A percentile compares a stretch with the other conserved stretches of the same genome.
phyloP scores from a whole-genome alignment of 129 eudicot species.

The Ambrosia trifida region DNA sequence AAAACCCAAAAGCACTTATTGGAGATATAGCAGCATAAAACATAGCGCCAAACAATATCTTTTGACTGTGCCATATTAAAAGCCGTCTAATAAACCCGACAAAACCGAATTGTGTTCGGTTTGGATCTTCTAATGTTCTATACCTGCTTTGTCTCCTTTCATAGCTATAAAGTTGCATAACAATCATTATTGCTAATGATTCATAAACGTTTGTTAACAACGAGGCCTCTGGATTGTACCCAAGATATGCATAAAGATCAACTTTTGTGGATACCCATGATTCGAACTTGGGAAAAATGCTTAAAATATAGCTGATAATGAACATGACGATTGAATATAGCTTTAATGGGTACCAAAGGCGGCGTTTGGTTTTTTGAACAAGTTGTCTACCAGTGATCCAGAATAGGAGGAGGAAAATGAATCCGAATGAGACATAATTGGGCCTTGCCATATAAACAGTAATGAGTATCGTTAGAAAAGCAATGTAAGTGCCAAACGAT shows the following conservation, averaged over 20 bases:
- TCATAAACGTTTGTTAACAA: constrained; percentile 43
- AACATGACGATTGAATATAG: constrained; percentile 42
- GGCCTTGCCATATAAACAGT: constrained; percentile 46
- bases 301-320: constrained; percentile 38
- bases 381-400: constrained; percentile 63
- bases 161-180: constrained; percentile 50
- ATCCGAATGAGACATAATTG: constrained; percentile 52
- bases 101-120: constrained; percentile 21
- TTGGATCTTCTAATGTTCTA: constrained; percentile 25
- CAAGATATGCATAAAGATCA: constrained; percentile 43
- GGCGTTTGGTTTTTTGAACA: constrained; percentile 50
- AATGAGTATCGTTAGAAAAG: constrained; percentile 44
- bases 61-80: constrained; percentile 56
- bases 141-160: constrained; percentile 52
- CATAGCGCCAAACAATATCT: constrained; percentile 45
- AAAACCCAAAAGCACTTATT: constrained; percentile 51
- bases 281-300: constrained; percentile 41
- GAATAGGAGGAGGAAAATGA: constrained; percentile 48
- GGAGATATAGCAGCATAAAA: constrained; percentile 53
- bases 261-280: constrained; percentile 38
- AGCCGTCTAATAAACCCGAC: constrained; percentile 42
- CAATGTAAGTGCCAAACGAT: constrained; percentile 56
- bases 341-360: constrained; percentile 54
- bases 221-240: constrained; percentile 47
- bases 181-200: constrained; percentile 45